phyloP scores from a whole-genome alignment of 2,329 filamentous ascomycete genomes.

The Venturia nashicola region DNA sequence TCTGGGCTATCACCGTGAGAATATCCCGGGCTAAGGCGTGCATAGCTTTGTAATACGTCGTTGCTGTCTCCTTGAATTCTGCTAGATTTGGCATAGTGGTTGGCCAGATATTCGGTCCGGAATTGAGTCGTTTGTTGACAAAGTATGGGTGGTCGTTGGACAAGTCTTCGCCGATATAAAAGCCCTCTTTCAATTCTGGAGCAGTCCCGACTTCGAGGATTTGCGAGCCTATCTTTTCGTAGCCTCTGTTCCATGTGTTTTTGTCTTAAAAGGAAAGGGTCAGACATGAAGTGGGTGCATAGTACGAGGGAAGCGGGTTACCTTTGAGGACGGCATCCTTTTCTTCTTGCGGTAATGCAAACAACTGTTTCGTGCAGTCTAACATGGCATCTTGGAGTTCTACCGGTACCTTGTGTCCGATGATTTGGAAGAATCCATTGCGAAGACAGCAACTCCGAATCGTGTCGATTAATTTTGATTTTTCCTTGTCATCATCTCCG shows the following conservation, averaged over 20 bases:
- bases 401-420: slow-evolving; percentile 27
- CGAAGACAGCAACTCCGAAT: slow-evolving; percentile 21
- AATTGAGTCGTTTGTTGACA: slow-evolving; percentile 25
- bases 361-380: slow-evolving; percentile 28
- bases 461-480: slow-evolving; percentile 18
- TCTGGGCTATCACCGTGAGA: slow-evolving; percentile 28
- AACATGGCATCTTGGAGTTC: slow-evolving; percentile 27
- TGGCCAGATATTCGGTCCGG: slow-evolving; percentile 31
- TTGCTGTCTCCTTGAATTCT: slow-evolving; percentile 26
- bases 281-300: no score
- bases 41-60: slow-evolving; percentile 29
- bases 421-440: slow-evolving; percentile 36
- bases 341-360: slow-evolving; percentile 27
- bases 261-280: slow-evolving; percentile 13
- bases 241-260: slow-evolving; percentile 31
- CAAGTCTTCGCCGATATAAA: slow-evolving; percentile 32
- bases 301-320: background rate
- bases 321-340: slow-evolving; percentile 21
- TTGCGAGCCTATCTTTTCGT: slow-evolving; percentile 30
- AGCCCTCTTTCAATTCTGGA: slow-evolving; percentile 32
- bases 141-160: slow-evolving; percentile 26
- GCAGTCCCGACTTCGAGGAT: slow-evolving; percentile 29
- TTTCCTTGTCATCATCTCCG: slow-evolving; percentile 15
- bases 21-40: slow-evolving; percentile 29
- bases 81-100: slow-evolving; percentile 15